phyloP scores from a whole-genome alignment of 108 stramenopile species.

The Aurantiochytrium sp. region DNA sequence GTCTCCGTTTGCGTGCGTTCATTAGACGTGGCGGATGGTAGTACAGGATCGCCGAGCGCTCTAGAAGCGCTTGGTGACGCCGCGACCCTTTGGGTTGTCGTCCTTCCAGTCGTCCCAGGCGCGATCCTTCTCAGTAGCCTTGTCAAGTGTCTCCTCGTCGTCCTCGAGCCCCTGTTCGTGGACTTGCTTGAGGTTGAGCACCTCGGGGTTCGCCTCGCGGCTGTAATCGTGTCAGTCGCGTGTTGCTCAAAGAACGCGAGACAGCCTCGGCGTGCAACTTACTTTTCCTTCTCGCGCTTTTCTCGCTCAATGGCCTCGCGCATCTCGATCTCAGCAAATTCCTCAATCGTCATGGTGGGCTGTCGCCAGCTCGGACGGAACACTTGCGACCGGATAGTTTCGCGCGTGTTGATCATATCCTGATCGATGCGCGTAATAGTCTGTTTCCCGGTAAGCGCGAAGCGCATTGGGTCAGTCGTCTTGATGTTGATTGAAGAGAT shows the following conservation, averaged over 20 bases:
- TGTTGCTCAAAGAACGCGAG: too few relatives aligned
- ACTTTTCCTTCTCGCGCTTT: constrained; percentile 58
- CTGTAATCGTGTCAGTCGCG: too few relatives aligned
- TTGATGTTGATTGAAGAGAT: background rate
- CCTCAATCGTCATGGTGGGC: constrained; percentile 89
- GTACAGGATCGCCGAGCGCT: too few relatives aligned
- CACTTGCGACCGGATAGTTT: constrained; percentile 72
- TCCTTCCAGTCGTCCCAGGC: constrained; percentile 95
- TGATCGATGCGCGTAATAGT: constrained; percentile 48
- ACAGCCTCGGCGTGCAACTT: too few relatives aligned
- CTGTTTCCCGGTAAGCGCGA: background rate
- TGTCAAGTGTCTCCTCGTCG: constrained; percentile 71
- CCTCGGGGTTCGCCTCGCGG: constrained; percentile 53
- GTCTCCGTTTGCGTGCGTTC: background rate
- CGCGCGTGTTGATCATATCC: constrained; percentile 53
- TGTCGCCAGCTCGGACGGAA: constrained; percentile 87
- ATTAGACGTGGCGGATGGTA: too few relatives aligned
- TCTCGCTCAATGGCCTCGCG: constrained; percentile 71
- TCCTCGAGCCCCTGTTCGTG: constrained; percentile 91
- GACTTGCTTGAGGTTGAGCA: constrained; percentile 55
- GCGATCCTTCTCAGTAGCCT: constrained; percentile 76
- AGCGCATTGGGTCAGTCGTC: too few relatives aligned
- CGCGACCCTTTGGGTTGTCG: constrained; percentile 85
- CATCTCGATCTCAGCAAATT: constrained; percentile 79
- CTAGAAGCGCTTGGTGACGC: constrained; percentile 73